A percentile compares a stretch with the other conserved stretches of the same genome.
These are phyloP conservation scores for Heterobasidion annosum DNA, from an alignment of 1,284 basidiomycete species.

Conservation along the genomic window DNA sequence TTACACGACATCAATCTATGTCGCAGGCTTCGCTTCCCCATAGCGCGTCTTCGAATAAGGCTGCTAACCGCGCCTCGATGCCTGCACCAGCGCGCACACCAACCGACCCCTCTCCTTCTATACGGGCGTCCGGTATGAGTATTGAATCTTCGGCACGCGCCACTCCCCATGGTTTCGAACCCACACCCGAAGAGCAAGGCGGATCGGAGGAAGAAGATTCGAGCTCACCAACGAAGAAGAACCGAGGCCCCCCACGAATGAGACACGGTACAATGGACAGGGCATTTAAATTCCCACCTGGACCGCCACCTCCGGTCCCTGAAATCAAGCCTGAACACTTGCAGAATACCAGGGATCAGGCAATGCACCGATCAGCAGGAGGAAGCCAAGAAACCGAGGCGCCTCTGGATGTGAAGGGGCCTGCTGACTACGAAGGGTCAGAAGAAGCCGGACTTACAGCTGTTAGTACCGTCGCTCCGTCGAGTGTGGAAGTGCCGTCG, in stretches of 20 bases:
- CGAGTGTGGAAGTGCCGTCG: conserved; percentile 66
- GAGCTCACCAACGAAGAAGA: conserved; percentile 15
- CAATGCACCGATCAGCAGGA: background rate
- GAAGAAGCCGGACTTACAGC: conserved; percentile 20
- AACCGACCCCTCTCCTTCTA: conserved; percentile 24
- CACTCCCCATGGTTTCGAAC: conserved; percentile 25
- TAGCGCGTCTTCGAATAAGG: conserved; percentile 22
- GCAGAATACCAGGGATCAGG: background rate
- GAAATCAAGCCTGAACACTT: conserved; percentile 6
- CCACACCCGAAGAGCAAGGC: conserved; percentile 41
- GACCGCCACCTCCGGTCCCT: conserved; percentile 9
- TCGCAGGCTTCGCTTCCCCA: conserved; percentile 52
- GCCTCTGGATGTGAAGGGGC: background rate
- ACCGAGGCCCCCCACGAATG: conserved; percentile 13
- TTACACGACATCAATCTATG: conserved; percentile 64
- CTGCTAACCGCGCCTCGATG: conserved; percentile 49
- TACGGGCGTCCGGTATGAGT: conserved; percentile 33
- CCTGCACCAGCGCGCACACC: conserved; percentile 38
- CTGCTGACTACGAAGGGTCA: conserved; percentile 7
- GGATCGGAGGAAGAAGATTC: conserved; percentile 21
- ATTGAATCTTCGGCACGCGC: conserved; percentile 15
- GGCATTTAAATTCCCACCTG: conserved; percentile 65
- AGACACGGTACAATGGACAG: conserved; percentile 66
- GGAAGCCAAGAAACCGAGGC: background rate
- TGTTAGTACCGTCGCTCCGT: conserved; percentile 38